phyloP scores from a whole-genome alignment of 2,329 filamentous ascomycete genomes.

The Xylaria polymorpha region DNA sequence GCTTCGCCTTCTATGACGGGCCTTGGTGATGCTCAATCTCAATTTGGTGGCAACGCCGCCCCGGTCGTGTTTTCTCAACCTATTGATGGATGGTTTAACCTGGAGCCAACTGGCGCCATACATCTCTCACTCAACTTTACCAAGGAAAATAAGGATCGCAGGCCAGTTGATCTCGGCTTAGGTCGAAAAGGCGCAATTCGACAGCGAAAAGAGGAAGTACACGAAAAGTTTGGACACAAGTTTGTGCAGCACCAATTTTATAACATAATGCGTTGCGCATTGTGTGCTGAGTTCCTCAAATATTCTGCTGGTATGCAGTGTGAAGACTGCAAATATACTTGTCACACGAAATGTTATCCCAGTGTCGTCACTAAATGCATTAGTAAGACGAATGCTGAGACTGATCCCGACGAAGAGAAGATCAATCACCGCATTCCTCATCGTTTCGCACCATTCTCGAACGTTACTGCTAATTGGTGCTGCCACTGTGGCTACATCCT shows the following conservation, averaged over 20 bases:
- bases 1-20: constrained; percentile 57
- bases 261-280: constrained; percentile 99
- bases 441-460: constrained; percentile 95
- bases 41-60: constrained; percentile 54
- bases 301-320: constrained; percentile 99
- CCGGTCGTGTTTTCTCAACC: constrained; percentile 67
- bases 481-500: constrained; percentile 98
- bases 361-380: constrained; percentile 99
- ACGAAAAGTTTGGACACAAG: constrained; percentile 99
- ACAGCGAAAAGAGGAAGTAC: constrained; percentile 96
- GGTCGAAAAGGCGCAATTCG: constrained; percentile 95
- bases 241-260: constrained; percentile 99
- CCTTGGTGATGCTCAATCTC: constrained; percentile 46
- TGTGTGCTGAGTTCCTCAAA: constrained; percentile 98
- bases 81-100: constrained; percentile 95
- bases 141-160: constrained; percentile 87
- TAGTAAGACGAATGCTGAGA: constrained; percentile 98
- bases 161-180: constrained; percentile 87
- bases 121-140: constrained; percentile 91
- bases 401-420: constrained; percentile 98
- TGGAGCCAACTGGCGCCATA: constrained; percentile 93
- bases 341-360: constrained; percentile 95
- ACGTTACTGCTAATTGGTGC: constrained; percentile 99
- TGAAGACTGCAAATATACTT: constrained; percentile 99
- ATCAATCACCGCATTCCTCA: constrained; percentile 99